Percentiles rank a stretch among this genome's conserved stretches.
phyloP scores from a whole-genome alignment of 2,329 filamentous ascomycete species.

The Ustilaginoidea virens region DNA sequence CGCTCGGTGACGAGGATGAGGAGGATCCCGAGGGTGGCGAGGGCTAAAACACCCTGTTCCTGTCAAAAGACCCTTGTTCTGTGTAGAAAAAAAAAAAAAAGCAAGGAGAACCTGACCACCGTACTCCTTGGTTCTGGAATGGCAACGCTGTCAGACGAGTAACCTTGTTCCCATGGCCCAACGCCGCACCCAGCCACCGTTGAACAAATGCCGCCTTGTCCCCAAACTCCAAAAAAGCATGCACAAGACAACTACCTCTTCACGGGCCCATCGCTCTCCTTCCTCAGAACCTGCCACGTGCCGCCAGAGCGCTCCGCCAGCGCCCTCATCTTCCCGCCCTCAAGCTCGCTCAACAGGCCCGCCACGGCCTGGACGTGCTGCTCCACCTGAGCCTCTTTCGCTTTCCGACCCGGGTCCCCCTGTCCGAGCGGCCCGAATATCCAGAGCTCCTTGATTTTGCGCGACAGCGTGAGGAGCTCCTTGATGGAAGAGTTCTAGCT shows the following conservation, averaged over 20 bases:
- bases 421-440: conserved; percentile 26
- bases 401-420: conserved; percentile 18
- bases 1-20: conserved; percentile 37
- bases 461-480: conserved; percentile 26
- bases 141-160: too few species aligned
- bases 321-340: conserved; percentile 16
- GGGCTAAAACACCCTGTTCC: conserved; percentile 19
- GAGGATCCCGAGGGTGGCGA: conserved; percentile 31
- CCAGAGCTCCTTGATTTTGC: conserved; percentile 30
- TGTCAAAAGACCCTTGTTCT: not conserved
- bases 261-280: conserved; percentile 5
- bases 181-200: too few species aligned
- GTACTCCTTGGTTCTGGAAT: too few species aligned
- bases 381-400: conserved; percentile 21
- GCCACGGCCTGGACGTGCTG: conserved; percentile 19
- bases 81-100: too few species aligned
- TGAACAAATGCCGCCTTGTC: too few species aligned
- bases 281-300: conserved; percentile 17
- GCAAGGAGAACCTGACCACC: too few species aligned
- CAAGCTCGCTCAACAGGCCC: conserved; percentile 18
- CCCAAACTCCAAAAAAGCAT: too few species aligned
- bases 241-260: too few species aligned
- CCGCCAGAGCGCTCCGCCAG: conserved; percentile 21
- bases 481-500: conserved; percentile 27
- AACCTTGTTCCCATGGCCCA: too few species aligned